A percentile compares a stretch with the other conserved stretches of the same genome.
Conservation (phyloP, 345 rosid genomes). For the Tarenaya hassleriana region DNA sequence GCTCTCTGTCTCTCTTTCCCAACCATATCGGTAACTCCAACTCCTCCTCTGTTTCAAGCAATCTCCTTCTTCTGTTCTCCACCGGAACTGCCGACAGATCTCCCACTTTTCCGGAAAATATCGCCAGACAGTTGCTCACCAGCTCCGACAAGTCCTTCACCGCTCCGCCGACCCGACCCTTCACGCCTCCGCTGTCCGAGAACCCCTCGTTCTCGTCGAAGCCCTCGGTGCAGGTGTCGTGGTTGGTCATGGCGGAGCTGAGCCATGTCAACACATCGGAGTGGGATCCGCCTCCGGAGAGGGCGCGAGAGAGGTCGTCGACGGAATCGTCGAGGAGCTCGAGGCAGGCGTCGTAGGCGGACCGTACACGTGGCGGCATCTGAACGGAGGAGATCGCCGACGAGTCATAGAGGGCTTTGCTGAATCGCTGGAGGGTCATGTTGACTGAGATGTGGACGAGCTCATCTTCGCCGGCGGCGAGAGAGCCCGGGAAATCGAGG, state of each 20-base stretch:
- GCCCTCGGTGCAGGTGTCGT: slow-evolving; percentile 91
- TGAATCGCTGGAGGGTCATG: slow-evolving; percentile 77
- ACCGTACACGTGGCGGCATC: slow-evolving; percentile 60
- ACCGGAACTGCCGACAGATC: slow-evolving; percentile 81
- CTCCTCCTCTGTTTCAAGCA: slow-evolving; percentile 25
- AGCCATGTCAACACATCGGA: slow-evolving; percentile 92
- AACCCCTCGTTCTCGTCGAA: slow-evolving; percentile 33
- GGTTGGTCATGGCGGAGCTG: slow-evolving; percentile 87
- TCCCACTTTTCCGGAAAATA: slow-evolving; percentile 42
- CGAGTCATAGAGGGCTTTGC: slow-evolving; percentile 60
- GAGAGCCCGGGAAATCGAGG: slow-evolving; percentile 57
- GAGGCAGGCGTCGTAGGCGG: slow-evolving; percentile 83
- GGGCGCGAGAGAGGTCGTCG: slow-evolving; percentile 65
- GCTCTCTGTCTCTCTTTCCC: slow-evolving; percentile 54
- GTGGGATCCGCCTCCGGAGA: slow-evolving; percentile 21
- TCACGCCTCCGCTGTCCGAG: slow-evolving; percentile 43
- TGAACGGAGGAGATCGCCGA: slow-evolving; percentile 40
- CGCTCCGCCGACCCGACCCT: slow-evolving; percentile 47
- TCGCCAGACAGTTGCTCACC: slow-evolving; percentile 81
- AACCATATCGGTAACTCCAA: slow-evolving; percentile 61
- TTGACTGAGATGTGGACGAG: slow-evolving; percentile 91
- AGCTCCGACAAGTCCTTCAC: slow-evolving; percentile 73
- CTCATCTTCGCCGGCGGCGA: slow-evolving; percentile 54
- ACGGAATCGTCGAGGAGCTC: slow-evolving; percentile 89
- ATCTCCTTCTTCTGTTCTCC: slow-evolving; percentile 56